Conservation (phyloP, 371 early-diverging fungal genomes). For the Dinochytrium kinnereticum region DNA sequence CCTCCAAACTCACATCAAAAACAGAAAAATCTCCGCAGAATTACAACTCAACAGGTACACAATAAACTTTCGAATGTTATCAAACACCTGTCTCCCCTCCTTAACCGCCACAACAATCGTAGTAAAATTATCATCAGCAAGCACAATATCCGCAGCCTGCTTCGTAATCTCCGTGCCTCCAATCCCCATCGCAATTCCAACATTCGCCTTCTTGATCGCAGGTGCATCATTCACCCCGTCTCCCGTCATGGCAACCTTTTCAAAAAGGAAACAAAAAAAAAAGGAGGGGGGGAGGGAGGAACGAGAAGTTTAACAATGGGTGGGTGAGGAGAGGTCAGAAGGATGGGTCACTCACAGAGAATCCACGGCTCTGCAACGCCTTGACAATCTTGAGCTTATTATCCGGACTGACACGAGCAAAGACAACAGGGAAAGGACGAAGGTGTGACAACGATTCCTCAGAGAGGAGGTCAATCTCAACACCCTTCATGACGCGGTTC, state of each 20-base stretch:
- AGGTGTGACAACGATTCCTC: slow-evolving; percentile 80
- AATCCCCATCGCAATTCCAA: slow-evolving; percentile 93
- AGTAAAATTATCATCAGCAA: slow-evolving; percentile 86
- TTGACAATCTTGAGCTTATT: slow-evolving; percentile 94
- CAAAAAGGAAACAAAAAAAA: slow-evolving; percentile 1
- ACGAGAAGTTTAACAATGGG: too few species aligned
- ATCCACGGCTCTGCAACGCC: slow-evolving; percentile 81
- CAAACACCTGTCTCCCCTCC: slow-evolving; percentile 87
- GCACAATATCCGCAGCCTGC: slow-evolving; percentile 88
- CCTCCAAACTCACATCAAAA: slow-evolving; percentile 52
- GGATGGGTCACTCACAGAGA: slow-evolving; percentile 78
- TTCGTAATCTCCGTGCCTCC: slow-evolving; percentile 91
- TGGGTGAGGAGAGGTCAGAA: too few species aligned
- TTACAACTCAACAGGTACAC: slow-evolving; percentile 90
- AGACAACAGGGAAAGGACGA: slow-evolving; percentile 83
- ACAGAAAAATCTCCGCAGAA: slow-evolving; percentile 61
- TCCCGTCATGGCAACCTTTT: slow-evolving; percentile 84
- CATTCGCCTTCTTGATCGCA: slow-evolving; percentile 89
- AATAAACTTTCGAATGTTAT: slow-evolving; percentile 92
- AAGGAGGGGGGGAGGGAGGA: background rate
- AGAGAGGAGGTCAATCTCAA: slow-evolving; percentile 79
- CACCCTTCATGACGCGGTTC: slow-evolving; percentile 81
- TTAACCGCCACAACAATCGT: slow-evolving; percentile 83
- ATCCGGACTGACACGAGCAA: slow-evolving; percentile 92
- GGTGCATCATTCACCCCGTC: slow-evolving; percentile 95